These are phyloP conservation scores for Phycomyces blakesleeanus DNA, from an alignment of 192 early-diverging fungal species.

Conservation along the genomic window DNA sequence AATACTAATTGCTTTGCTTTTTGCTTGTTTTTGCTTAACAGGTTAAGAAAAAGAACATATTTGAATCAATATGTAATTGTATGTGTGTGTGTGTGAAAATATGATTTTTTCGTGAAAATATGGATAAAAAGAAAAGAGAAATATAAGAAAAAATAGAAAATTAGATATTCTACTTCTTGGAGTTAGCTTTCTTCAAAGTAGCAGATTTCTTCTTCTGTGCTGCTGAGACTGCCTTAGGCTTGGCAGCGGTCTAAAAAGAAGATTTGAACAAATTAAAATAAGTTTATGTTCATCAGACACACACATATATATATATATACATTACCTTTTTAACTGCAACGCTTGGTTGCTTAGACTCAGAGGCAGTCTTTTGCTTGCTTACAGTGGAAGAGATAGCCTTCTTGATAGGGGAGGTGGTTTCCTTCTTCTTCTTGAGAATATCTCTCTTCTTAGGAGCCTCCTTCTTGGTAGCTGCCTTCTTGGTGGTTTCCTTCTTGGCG, in stretches of 20 bases:
- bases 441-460: constrained; percentile 39
- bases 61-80: no score
- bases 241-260: neutral
- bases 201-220: constrained; percentile 43
- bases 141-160: neutral
- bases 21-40: no score
- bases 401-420: constrained; percentile 28
- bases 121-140: no score
- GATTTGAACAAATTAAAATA: no score
- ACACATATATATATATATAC: no score
- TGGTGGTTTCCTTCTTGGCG: constrained; percentile 43
- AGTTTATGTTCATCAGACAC: no score
- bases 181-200: constrained; percentile 16
- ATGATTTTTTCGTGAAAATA: no score
- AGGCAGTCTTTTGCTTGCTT: constrained; percentile 1
- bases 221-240: neutral
- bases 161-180: constrained; percentile 34
- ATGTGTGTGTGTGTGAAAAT: no score
- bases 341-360: neutral
- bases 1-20: no score
- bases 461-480: constrained; percentile 38
- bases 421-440: constrained; percentile 33
- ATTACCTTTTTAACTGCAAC: no score
- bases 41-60: no score
- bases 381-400: constrained; percentile 25